Conservation (phyloP, 2,329 filamentous ascomycete species). For the Fusarium heterosporum region DNA sequence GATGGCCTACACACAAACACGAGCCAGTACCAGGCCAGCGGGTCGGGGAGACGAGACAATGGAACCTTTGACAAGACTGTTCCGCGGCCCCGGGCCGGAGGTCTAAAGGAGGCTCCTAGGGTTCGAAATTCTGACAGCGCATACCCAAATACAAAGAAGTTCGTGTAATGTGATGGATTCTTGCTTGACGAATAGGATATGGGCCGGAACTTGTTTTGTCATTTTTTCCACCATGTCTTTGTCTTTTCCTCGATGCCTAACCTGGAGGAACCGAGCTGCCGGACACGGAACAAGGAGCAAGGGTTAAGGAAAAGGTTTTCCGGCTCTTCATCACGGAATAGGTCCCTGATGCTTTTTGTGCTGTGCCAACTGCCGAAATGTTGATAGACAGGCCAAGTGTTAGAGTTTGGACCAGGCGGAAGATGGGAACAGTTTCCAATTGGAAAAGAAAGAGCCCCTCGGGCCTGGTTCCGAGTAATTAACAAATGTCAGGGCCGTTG, state of each 20-base stretch:
- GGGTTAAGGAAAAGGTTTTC: conserved; percentile 27
- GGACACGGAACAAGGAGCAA: conserved; percentile 11
- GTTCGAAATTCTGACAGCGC: conserved; percentile 23
- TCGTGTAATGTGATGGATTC: conserved; percentile 10
- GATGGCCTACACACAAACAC: not conserved
- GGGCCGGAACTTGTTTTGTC: conserved; percentile 23
- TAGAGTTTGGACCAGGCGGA: conserved; percentile 21
- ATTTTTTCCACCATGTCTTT: not conserved
- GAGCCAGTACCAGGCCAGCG: conserved; percentile 26
- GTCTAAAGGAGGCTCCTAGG: conserved; percentile 6
- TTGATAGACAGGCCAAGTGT: conserved; percentile 14
- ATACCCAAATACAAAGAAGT: conserved; percentile 7
- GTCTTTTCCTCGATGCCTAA: conserved; percentile 34
- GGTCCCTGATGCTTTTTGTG: not conserved
- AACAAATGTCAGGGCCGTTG: not conserved
- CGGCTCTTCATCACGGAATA: not conserved
- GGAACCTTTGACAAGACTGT: not conserved
- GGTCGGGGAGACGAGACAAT: conserved; percentile 21
- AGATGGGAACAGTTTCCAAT: conserved; percentile 1
- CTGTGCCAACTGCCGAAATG: conserved; percentile 25
- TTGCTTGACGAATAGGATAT: conserved; percentile 27
- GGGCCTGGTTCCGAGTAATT: not conserved
- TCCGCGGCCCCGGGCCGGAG: conserved; percentile 40
- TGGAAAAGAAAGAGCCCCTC: not conserved
- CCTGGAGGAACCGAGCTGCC: conserved; percentile 33